Conservation (phyloP, 2,329 filamentous ascomycete species). For the Alternaria burnsii region DNA sequence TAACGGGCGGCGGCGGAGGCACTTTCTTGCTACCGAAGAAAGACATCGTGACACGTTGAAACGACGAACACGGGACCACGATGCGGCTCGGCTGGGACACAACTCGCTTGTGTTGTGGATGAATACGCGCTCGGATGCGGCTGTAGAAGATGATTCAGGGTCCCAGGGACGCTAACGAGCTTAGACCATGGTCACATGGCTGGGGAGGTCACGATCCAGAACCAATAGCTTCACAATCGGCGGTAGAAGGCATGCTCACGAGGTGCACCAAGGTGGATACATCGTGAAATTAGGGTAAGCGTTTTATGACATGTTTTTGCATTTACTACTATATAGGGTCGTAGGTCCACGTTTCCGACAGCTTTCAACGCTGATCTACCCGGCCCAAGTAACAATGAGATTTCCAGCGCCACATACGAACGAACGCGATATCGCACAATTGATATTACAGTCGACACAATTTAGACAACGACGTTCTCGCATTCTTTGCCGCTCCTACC, state of each 20-base stretch:
- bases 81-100: constrained; percentile 16
- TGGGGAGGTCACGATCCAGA: constrained; percentile 40
- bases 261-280: constrained; percentile 15
- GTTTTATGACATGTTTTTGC: constrained; percentile 32
- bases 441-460: constrained; percentile 18
- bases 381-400: constrained; percentile 11
- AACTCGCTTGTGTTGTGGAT: constrained; percentile 16
- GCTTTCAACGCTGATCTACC: neutral
- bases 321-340: constrained; percentile 27
- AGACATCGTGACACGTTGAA: constrained; percentile 21
- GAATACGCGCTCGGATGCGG: constrained; percentile 15
- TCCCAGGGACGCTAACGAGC: constrained; percentile 21
- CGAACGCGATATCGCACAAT: constrained; percentile 20
- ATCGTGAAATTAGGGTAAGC: constrained; percentile 13
- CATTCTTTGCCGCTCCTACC: constrained; percentile 33
- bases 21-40: constrained; percentile 36
- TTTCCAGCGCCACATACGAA: constrained; percentile 11
- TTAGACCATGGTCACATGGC: constrained; percentile 35
- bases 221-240: constrained; percentile 31
- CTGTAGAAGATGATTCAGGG: constrained; percentile 24
- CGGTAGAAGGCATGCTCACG: constrained; percentile 29
- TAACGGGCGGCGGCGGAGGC: constrained; percentile 64
- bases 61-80: constrained; percentile 3
- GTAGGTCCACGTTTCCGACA: neutral
- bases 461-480: constrained; percentile 21